These are phyloP conservation scores for Colletotrichum caudatum DNA, from an alignment of 2,329 filamentous ascomycete species.

Conservation along the genomic window DNA sequence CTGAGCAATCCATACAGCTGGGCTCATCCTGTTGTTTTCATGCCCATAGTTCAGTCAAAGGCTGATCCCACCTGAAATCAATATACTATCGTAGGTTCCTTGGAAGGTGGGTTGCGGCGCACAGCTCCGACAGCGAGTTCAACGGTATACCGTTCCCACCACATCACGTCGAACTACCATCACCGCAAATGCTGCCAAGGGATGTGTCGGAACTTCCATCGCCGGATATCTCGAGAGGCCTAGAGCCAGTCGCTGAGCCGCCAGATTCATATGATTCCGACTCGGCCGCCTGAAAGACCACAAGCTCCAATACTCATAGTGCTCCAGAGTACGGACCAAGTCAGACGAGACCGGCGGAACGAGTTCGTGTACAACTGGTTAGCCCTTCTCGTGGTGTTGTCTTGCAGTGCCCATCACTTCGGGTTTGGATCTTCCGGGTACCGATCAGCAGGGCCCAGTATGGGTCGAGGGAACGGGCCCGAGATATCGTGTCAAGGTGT, in stretches of 20 bases:
- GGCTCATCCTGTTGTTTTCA: neutral
- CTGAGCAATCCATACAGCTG: neutral
- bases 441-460: neutral
- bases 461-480: neutral
- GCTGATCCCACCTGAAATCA: conserved; percentile 5
- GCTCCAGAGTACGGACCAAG: neutral
- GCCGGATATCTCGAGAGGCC: conserved; percentile 39
- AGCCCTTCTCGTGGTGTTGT: neutral
- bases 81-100: conserved; percentile 61
- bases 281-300: conserved; percentile 27
- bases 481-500: conserved; percentile 1
- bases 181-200: conserved; percentile 57
- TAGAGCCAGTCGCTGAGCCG: conserved; percentile 50
- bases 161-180: conserved; percentile 60
- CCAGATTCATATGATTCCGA: conserved; percentile 42
- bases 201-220: conserved; percentile 43
- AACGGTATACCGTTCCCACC: conserved; percentile 59
- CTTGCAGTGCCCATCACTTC: neutral
- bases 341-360: neutral
- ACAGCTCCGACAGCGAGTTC: conserved; percentile 61
- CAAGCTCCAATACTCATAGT: neutral
- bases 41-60: neutral
- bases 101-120: conserved; percentile 59
- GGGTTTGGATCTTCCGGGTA: neutral
- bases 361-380: neutral